Evolutionary conservation across 345 rosid species (phyloP), one percentile per base, ranked within the genome.

Genomic region (Pistacia atlantica): DNA sequence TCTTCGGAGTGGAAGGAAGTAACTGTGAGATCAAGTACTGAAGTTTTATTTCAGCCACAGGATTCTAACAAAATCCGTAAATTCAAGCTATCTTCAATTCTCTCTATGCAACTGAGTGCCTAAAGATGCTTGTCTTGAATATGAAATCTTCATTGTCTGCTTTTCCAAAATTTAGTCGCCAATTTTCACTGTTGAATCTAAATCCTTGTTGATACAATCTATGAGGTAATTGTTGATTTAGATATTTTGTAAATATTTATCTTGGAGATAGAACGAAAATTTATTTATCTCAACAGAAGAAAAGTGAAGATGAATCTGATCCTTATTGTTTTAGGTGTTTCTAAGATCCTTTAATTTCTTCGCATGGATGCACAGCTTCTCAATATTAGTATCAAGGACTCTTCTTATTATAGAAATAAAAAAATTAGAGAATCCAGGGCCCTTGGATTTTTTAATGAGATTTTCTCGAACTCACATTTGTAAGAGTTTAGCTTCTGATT

Each of bases 21-120:
- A 69, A 90, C 88, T 0, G 97, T 91, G n/a, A 83, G 92, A 76
- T 89, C 99, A 42, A 89, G 89, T 72, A 95, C 97, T 0, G 98
- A 93, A 81, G 84, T 90, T 38, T 14, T 93, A 22, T 95, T 93
- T 84, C 90, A 87, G 83, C 90, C 88, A 49, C 77, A 76, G 68
- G 85, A 92, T 80, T 83, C 90, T 0, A 46, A 77, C 62, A 91
- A 93, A 80, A 83, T 90, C 46, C 79, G 87, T 52, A 95, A 93
- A 78, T 90, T 85, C 85, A 89, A 93, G 89, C 83, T 93, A 35
- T 89, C 96, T 58, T 93, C 99, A 1, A 57, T 92, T 60, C 46
- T 84, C 54, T 92, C 97, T 49, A 75, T 93, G 89, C 73, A 94
- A 28, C 84, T 95, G 25, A 93, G 94, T 64, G 98, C 96, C 72